A percentile compares a stretch with the other conserved stretches of the same genome.
phyloP scores from a whole-genome alignment of 352 stramenopile genomes.

The Globisporangium lucens region DNA sequence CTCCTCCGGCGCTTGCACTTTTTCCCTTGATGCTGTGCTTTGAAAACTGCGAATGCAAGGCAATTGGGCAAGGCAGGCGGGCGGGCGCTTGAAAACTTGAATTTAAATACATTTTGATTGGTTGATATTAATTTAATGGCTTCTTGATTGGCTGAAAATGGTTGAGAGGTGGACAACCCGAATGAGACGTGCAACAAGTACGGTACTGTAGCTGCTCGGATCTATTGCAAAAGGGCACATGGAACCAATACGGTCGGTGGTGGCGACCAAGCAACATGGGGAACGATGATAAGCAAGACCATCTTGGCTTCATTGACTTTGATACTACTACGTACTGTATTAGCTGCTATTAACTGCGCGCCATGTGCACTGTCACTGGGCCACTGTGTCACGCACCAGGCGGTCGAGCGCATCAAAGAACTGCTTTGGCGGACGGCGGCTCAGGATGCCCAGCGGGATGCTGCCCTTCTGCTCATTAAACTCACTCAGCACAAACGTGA shows the following conservation, averaged over 20 bases:
- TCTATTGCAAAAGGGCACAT: constrained; percentile 8
- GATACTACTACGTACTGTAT: not conserved
- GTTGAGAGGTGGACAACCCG: not conserved
- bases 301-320: not conserved
- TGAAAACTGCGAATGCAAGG: not conserved
- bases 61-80: not conserved
- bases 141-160: too few species aligned
- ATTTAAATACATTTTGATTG: too few species aligned
- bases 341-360: not conserved
- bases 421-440: constrained; percentile 54
- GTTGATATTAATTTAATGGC: too few species aligned
- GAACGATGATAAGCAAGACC: not conserved
- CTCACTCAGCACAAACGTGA: constrained; percentile 50
- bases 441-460: constrained; percentile 52
- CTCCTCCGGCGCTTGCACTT: not conserved
- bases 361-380: not conserved
- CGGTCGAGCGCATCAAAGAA: constrained; percentile 59
- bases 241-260: not conserved
- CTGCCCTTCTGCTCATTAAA: constrained; percentile 59
- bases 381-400: constrained; percentile 16
- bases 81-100: constrained; percentile 13
- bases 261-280: not conserved
- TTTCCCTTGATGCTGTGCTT: not conserved
- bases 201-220: not conserved
- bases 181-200: not conserved